Evolutionary conservation across 305 asterid genomes (phyloP).

Genomic region (Fraxinus sp.): DNA sequence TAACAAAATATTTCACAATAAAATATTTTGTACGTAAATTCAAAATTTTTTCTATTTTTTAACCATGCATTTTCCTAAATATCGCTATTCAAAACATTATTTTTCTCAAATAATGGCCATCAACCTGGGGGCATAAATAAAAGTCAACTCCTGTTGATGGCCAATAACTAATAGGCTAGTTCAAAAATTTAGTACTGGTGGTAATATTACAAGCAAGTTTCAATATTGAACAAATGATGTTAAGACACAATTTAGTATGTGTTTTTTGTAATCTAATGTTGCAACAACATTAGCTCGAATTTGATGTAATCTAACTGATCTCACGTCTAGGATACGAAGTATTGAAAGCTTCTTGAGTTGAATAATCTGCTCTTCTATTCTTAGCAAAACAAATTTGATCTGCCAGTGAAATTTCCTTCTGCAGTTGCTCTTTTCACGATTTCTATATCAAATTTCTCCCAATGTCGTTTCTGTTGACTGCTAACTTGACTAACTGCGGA

Average conservation of each 20-base stretch:
- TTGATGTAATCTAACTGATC: background rate
- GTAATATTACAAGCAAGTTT: background rate
- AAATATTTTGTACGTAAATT: too few relatives aligned
- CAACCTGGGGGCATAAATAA: too few relatives aligned
- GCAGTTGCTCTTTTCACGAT: conserved; percentile 36
- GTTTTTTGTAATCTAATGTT: background rate
- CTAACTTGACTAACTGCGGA: conserved; percentile 40
- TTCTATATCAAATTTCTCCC: conserved; percentile 66
- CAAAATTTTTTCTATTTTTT: too few relatives aligned
- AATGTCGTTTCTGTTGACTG: conserved; percentile 43
- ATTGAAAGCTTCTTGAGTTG: conserved; percentile 11
- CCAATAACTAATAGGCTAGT: background rate
- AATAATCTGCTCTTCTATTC: conserved; percentile 40
- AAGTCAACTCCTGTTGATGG: background rate
- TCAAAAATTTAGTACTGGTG: background rate
- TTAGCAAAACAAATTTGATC: conserved; percentile 80
- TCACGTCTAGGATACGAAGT: background rate
- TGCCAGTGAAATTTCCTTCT: conserved; percentile 50
- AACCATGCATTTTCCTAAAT: too few relatives aligned
- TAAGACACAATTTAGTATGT: background rate
- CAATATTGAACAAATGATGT: background rate
- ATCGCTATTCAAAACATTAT: too few relatives aligned
- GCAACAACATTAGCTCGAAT: background rate
- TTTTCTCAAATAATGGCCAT: too few relatives aligned
- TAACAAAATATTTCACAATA: too few relatives aligned